Evolutionary conservation across 257 asterid genomes (phyloP), one percentile per base, ranked within the genome.

Genomic region (Coffea eugenioides): DNA sequence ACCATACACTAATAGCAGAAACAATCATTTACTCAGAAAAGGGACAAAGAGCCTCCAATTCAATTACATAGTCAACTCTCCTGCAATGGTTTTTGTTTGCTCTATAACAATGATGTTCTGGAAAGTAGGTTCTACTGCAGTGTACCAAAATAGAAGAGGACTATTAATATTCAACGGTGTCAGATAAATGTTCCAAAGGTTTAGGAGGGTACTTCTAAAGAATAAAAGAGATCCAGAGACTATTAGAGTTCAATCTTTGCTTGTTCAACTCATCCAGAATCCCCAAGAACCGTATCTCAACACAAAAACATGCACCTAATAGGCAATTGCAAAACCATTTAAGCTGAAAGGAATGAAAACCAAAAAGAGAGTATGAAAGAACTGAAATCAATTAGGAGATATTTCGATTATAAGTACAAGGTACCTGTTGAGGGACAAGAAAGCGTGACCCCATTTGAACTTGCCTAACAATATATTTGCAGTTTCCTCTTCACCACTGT

Each of bases 361-460:
- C 0, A 34, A 65, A 11, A 23, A 49, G 8, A 41, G 52, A 54
- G 69, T 20, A 54, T 25, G 23, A 23, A 77, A 67, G 13, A 66
- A 77, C 23, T 27, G 31, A 72, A 78, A 34, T 18, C 6, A 25
- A 16, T n/a, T 0, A 75, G 43, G 36, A 36, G 59, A 43, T 48
- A 15, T 57, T 36, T 11, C 5, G 10, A 41, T 21, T 21, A 72
- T 71, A 68, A 71, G 71, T n/a, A 76, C 62, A 11, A 20, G 20
- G 56, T 88, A 93, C 94, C 95, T 90, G 77, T 93, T 95, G 65
- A 95, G 91, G 74, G 99, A 92, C 85, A 95, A 89, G 88, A 95
- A 95, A 73, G 97, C 97, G 49, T 95, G 99, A 69, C 99, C 99
- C 99, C 98, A 95, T 84, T 95, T 95, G 92, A 93, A 95, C 90